phyloP scores from a whole-genome alignment of 1,284 basidiomycete genomes.

The Tilletia caries region DNA sequence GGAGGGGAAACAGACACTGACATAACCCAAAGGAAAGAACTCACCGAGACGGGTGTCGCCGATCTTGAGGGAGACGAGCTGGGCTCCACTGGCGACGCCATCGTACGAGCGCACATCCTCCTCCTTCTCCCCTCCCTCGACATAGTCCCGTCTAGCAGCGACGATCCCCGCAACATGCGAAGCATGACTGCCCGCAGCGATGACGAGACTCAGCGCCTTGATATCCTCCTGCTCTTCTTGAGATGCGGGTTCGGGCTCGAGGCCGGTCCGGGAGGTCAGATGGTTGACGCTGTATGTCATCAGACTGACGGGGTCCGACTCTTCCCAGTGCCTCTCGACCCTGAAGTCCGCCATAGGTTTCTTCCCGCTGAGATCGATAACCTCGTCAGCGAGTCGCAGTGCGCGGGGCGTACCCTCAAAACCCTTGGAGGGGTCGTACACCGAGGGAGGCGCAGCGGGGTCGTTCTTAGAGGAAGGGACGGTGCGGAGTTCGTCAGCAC shows the following conservation, averaged over 20 bases:
- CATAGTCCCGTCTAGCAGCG: slow-evolving; percentile 32
- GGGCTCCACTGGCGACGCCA: slow-evolving; percentile 52
- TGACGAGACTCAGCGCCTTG: slow-evolving; percentile 34
- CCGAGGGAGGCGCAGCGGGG: neutral
- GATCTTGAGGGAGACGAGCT: slow-evolving; percentile 45
- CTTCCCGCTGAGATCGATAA: slow-evolving; percentile 41
- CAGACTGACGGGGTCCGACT: slow-evolving; percentile 50
- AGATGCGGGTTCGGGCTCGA: neutral
- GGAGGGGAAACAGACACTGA: too few relatives aligned
- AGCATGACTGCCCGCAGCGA: slow-evolving; percentile 51
- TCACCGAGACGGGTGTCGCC: slow-evolving; percentile 35
- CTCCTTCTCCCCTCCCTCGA: slow-evolving; percentile 11
- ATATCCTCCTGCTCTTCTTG: neutral
- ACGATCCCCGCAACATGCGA: slow-evolving; percentile 55
- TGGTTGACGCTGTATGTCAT: slow-evolving; percentile 53
- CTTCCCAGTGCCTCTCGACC: slow-evolving; percentile 46
- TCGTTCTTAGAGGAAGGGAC: neutral
- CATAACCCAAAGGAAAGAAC: too few relatives aligned
- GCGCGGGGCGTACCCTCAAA: slow-evolving; percentile 25
- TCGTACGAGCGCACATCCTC: slow-evolving; percentile 43
- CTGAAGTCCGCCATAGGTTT: slow-evolving; percentile 51
- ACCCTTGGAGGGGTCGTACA: slow-evolving; percentile 35
- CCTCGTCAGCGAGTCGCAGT: slow-evolving; percentile 22
- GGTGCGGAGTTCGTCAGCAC: slow-evolving; percentile 47
- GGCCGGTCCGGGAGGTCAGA: neutral